Base-by-base conservation (phyloP, 768 basidiomycete species). In the Kondoa subrosea region DNA sequence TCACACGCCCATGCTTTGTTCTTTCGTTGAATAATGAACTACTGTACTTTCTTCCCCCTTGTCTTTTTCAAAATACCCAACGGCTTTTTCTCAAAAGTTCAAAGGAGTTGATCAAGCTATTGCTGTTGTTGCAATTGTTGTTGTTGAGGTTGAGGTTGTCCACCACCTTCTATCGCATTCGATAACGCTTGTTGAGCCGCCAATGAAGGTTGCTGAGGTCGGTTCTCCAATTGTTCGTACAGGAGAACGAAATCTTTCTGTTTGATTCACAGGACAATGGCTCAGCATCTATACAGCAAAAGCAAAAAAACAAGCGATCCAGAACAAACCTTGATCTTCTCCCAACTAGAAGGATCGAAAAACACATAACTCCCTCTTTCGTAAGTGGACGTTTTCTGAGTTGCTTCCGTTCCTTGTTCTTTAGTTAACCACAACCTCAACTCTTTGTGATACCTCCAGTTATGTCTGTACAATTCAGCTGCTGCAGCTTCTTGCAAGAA, bases 381-480 rank as follows among this genome's bases (percentile, higher is more conserved):
- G 73, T 87, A 78, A 85, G 63, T 87, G 14, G 71, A 69, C 34
- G 72, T 74, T 73, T 76, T 76, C 60, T 77, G 74, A 27, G 74
- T 75, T 32, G 76, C 74, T 65, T 77, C 75, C 66, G 86, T 85
- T 26, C 87, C 87, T 40, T 83, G 85, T 77, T 93, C 90, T 75
- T 92, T 92, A 59, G 89, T 92, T 77, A 95, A 78, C 85, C 85
- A 84, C 83, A 89, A 77, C 56, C 85, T 85, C 63, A 89, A 81
- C 73, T 91, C 89, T 77, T 91, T 95, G 83, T 95, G 91, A 78
- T 87, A 95, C 69, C 92, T 82, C 91, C 92, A 97, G 77, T 91
- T 91, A 69, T 91, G 87, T 77, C 88, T 87, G 81, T 85, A 93
- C 90, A 97, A 80, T 80, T 96, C 92, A 76, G 90, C 87, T 60